Evolutionary conservation across 2,329 filamentous ascomycete genomes (phyloP), one percentile per base, ranked within the genome.

Genomic region (Domatiomyces globalis): DNA sequence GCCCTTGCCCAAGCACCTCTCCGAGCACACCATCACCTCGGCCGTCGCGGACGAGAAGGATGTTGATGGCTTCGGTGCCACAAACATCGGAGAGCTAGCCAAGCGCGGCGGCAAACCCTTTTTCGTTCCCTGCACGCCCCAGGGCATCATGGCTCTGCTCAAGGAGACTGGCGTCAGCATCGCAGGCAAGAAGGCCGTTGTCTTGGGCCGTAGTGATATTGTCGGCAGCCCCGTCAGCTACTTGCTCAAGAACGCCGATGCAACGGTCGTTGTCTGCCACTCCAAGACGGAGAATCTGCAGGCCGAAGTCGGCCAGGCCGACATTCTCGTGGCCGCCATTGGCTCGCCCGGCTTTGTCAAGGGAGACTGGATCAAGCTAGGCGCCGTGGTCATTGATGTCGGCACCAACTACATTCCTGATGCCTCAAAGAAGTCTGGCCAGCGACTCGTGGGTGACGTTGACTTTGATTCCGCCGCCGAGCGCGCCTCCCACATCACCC

Each of bases 151-250:
- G 89, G 85, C 86, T 43, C 76, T 98, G 60, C 75, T 98, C 53
- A 71, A 87, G 65, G 86, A 92, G 67, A 81, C 84, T 18, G 89
- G 88, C 6, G 79, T 98, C 43, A 80, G 94, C 51, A 74, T 92
- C 50, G 79, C 78, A 50, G 92, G 92, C 61, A 96, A 96, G 76
- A 84, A 90, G 61, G 92, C 92, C 33, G 90, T 96, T 2, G 90
- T 98, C 15, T 75, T 98, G 48, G 92, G 92, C 47, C 80, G 92
- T 54, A 96, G 90, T 68, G 90, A 98, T 66, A 98, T 98, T 63
- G 92, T 98, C 33, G 92, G 92, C 59, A 94, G 88, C 68, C 92
- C 92, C 17, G 88, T 96, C 65, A 95, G 90, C 73, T 94, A 94
- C 66, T 76, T 98, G 59, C 76, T 98, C 60, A 92, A 89, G 69